Evolutionary conservation across 495 filamentous ascomycete species (phyloP).

Genomic region (Aspergillus sclerotioniger): DNA sequence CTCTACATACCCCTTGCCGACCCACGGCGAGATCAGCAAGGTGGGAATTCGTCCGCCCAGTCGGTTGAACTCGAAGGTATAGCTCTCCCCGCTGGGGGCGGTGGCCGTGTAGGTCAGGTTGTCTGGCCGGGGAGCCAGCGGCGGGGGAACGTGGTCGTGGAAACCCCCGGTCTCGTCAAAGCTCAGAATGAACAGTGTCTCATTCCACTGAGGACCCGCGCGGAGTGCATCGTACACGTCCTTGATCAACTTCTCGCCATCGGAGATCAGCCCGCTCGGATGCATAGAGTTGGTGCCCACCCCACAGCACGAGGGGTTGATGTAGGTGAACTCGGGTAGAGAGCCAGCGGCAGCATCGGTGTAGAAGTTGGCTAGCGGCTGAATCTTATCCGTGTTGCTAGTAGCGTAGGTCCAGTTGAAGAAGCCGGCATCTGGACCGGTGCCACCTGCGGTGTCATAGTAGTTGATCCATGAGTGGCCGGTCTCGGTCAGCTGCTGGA

Average conservation of each 20-base stretch:
- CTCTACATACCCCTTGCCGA: constrained; percentile 44
- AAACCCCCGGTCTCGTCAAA: constrained; percentile 53
- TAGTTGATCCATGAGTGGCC: constrained; percentile 51
- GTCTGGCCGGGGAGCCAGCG: constrained; percentile 38
- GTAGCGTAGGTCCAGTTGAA: constrained; percentile 43
- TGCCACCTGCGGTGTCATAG: constrained; percentile 40
- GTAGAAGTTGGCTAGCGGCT: constrained; percentile 36
- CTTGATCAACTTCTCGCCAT: constrained; percentile 50
- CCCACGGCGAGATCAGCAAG: constrained; percentile 50
- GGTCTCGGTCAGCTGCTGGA: constrained; percentile 46
- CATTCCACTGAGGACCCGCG: constrained; percentile 42
- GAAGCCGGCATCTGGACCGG: constrained; percentile 34
- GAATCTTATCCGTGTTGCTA: constrained; percentile 32
- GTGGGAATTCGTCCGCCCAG: constrained; percentile 51
- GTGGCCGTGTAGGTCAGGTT: constrained; percentile 43
- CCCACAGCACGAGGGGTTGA: constrained; percentile 53
- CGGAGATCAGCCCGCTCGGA: constrained; percentile 42
- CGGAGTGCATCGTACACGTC: constrained; percentile 49
- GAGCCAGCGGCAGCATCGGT: constrained; percentile 35
- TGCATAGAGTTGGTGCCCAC: constrained; percentile 47
- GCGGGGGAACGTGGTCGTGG: constrained; percentile 50
- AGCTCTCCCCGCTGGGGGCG: constrained; percentile 37
- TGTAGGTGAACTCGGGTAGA: constrained; percentile 47
- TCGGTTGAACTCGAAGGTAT: constrained; percentile 47
- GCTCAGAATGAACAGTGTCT: constrained; percentile 48